Conservation (phyloP, 2,329 filamentous ascomycete genomes). For the Pseudogymnoascus sp. region DNA sequence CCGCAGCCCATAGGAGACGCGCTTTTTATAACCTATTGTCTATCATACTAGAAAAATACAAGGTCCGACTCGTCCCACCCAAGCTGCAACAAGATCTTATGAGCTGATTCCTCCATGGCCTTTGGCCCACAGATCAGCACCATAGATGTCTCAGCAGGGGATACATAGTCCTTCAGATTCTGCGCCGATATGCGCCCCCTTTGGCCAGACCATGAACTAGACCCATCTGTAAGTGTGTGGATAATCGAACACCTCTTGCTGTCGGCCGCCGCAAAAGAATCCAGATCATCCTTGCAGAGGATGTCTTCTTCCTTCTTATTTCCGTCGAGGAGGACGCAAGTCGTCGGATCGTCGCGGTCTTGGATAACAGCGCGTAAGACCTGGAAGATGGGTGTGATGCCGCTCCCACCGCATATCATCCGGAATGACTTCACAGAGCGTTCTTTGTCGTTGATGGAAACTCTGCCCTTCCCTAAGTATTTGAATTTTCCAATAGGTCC, state of each 20-base stretch:
- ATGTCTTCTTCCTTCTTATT: slow-evolving; percentile 76
- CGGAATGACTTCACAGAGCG: slow-evolving; percentile 59
- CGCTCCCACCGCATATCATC: slow-evolving; percentile 86
- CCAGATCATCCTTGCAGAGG: slow-evolving; percentile 67
- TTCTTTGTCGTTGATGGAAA: slow-evolving; percentile 49
- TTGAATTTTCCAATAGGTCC: slow-evolving; percentile 81
- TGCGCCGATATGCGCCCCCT: slow-evolving; percentile 58
- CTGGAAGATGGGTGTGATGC: slow-evolving; percentile 86
- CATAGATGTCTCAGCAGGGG: slow-evolving; percentile 38
- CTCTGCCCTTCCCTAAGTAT: slow-evolving; percentile 62
- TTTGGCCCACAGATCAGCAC: slow-evolving; percentile 74
- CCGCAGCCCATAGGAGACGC: too few species aligned
- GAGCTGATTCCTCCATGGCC: slow-evolving; percentile 62
- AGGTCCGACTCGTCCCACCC: slow-evolving; percentile 69
- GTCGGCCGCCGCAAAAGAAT: slow-evolving; percentile 49
- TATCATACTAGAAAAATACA: slow-evolving; percentile 60
- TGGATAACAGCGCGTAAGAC: slow-evolving; percentile 67
- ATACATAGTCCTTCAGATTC: slow-evolving; percentile 54
- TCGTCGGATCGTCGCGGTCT: slow-evolving; percentile 55
- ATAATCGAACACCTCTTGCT: slow-evolving; percentile 53
- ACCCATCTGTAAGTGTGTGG: slow-evolving; percentile 60
- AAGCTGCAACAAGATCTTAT: slow-evolving; percentile 46
- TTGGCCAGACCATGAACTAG: slow-evolving; percentile 58
- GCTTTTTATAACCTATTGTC: not conserved
- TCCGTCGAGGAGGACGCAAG: slow-evolving; percentile 68